Evolutionary conservation across 345 rosid species (phyloP).

Genomic region (Melaleuca quinquenervia): DNA sequence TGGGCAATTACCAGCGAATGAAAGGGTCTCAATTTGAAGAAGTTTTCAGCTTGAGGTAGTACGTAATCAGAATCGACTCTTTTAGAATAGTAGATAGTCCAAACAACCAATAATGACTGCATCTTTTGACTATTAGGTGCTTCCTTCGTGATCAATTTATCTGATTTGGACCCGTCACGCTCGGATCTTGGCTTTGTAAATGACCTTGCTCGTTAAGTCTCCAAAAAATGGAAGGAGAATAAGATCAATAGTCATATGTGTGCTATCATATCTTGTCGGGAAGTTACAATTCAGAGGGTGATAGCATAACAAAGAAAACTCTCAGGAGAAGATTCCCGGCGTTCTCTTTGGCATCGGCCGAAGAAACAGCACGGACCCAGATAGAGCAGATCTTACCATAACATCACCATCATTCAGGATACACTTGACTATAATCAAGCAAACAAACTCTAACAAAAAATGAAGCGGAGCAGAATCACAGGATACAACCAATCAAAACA

Average conservation of each 20-base stretch:
- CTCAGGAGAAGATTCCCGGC: neutral
- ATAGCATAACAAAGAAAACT: neutral
- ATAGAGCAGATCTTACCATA: neutral
- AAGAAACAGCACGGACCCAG: neutral
- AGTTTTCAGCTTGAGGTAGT: neutral
- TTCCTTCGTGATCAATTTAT: neutral
- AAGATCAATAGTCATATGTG: neutral
- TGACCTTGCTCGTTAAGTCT: neutral
- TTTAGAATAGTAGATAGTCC: neutral
- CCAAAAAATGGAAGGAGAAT: neutral
- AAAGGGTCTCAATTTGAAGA: neutral
- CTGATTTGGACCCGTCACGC: neutral
- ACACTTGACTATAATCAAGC: neutral
- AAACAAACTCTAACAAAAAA: neutral
- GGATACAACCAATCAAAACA: neutral
- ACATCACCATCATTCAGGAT: neutral
- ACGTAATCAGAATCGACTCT: neutral
- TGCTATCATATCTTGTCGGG: neutral
- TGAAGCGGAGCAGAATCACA: neutral
- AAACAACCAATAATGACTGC: neutral
- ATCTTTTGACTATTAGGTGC: neutral
- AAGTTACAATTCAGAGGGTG: neutral
- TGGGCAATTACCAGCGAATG: neutral
- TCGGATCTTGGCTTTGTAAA: neutral
- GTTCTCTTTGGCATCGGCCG: neutral